phyloP scores from a whole-genome alignment of 208 protist genomes.

The Leishmania tropica region DNA sequence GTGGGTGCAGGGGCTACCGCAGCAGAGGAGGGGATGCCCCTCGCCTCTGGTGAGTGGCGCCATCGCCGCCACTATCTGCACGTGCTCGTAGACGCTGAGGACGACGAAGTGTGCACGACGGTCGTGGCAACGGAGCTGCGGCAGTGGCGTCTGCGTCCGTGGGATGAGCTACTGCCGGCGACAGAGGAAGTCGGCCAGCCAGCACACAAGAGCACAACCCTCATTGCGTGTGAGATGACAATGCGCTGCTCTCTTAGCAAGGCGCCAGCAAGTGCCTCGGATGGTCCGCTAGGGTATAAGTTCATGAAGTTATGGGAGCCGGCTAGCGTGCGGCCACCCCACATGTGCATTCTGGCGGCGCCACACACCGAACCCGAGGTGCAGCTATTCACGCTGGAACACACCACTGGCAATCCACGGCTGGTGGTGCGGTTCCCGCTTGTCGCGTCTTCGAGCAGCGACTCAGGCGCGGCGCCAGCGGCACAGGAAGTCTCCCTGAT shows the following conservation, averaged over 20 bases:
- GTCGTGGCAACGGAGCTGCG: constrained; percentile 30
- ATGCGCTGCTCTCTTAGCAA: neutral
- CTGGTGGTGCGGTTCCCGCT: constrained; percentile 21
- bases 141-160: constrained; percentile 31
- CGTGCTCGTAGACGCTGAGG: constrained; percentile 40
- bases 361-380: constrained; percentile 14
- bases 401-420: neutral
- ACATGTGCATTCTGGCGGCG: constrained; percentile 1
- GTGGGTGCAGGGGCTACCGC: neutral
- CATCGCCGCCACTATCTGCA: constrained; percentile 30
- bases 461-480: neutral
- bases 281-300: constrained; percentile 12
- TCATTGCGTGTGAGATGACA: constrained; percentile 12
- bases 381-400: constrained; percentile 16
- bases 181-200: neutral
- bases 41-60: constrained; percentile 14
- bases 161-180: constrained; percentile 5
- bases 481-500: constrained; percentile 3
- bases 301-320: constrained; percentile 13
- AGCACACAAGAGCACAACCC: neutral
- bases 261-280: neutral
- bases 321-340: neutral
- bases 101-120: constrained; percentile 56
- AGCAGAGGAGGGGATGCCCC: neutral
- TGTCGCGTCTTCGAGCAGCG: neutral